phyloP scores from a whole-genome alignment of 352 stramenopile genomes.

The Phytophthora meadii region DNA sequence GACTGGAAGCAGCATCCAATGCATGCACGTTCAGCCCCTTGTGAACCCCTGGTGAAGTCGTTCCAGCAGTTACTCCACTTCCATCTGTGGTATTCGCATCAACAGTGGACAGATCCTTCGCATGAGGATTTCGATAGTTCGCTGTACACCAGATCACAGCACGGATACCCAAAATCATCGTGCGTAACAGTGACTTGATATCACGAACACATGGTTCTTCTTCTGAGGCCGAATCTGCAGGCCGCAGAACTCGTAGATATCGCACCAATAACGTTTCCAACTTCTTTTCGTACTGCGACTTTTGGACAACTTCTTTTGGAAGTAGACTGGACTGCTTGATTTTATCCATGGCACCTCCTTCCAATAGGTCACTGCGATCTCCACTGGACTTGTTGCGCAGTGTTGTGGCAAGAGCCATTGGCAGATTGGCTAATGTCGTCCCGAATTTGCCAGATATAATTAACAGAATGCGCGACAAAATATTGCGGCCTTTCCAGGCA shows the following conservation, averaged over 20 bases:
- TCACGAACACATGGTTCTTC: conserved; percentile 89
- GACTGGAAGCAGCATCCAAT: conserved; percentile 25
- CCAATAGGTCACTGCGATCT: conserved; percentile 73
- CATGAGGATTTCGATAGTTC: conserved; percentile 91
- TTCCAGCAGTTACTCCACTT: conserved; percentile 27
- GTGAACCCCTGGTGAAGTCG: conserved; percentile 27
- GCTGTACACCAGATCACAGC: conserved; percentile 98
- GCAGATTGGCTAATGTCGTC: conserved; percentile 83
- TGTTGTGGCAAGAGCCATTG: conserved; percentile 65
- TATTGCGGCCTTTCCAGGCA: conserved; percentile 87
- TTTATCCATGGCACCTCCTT: conserved; percentile 90
- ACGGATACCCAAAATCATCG: conserved; percentile 98
- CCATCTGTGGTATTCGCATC: conserved; percentile 59
- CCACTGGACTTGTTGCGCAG: conserved; percentile 46
- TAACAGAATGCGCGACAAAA: conserved; percentile 91
- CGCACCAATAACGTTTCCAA: conserved; percentile 69
- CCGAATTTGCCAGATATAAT: conserved; percentile 96
- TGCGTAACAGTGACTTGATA: conserved; percentile 94
- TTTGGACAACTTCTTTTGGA: conserved; percentile 56
- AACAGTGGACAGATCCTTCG: conserved; percentile 83
- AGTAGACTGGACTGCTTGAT: conserved; percentile 84
- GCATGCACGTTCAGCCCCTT: conserved; percentile 25
- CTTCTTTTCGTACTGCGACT: conserved; percentile 78
- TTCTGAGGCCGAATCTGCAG: conserved; percentile 64
- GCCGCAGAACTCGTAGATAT: conserved; percentile 54